A percentile compares a stretch with the other conserved stretches of the same genome.
phyloP scores from a whole-genome alignment of 2,329 filamentous ascomycete genomes.

The Cladosporium sp. region DNA sequence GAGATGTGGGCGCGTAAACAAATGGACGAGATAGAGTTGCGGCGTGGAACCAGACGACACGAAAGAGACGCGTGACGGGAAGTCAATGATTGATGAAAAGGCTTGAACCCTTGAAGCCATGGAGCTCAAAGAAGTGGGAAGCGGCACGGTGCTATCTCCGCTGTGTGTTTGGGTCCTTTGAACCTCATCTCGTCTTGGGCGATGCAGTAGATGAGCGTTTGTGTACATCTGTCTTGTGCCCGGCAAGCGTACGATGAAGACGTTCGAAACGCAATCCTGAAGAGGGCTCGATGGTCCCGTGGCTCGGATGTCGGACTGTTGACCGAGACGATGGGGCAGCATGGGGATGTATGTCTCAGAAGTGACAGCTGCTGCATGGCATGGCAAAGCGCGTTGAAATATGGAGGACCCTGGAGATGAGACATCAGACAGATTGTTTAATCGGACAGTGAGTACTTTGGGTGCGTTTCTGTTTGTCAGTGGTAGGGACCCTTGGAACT shows the following conservation, averaged over 20 bases:
- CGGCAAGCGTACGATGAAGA: not conserved
- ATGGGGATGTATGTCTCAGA: conserved; percentile 2
- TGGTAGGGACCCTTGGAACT: too few species aligned
- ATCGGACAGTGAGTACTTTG: too few species aligned
- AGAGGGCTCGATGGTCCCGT: not conserved
- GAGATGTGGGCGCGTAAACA: not conserved
- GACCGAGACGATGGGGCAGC: not conserved
- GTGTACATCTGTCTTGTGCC: not conserved
- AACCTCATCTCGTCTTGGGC: too few species aligned
- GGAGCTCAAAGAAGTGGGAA: too few species aligned
- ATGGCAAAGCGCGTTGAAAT: not conserved
- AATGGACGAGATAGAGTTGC: not conserved
- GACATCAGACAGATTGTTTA: not conserved
- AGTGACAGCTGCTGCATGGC: not conserved
- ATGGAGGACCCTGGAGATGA: not conserved
- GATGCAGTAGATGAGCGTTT: not conserved
- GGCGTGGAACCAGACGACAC: not conserved
- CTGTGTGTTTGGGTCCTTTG: too few species aligned
- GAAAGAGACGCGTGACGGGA: not conserved
- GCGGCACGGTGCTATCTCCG: too few species aligned
- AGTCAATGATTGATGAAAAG: not conserved
- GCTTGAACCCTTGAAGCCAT: too few species aligned
- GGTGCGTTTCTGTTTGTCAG: too few species aligned
- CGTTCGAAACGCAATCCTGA: not conserved
- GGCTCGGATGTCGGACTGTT: not conserved